Percentiles rank a stretch among this genome's conserved stretches.
Conservation (phyloP, 2,329 filamentous ascomycete genomes). For the Clarireedia monteithiana region DNA sequence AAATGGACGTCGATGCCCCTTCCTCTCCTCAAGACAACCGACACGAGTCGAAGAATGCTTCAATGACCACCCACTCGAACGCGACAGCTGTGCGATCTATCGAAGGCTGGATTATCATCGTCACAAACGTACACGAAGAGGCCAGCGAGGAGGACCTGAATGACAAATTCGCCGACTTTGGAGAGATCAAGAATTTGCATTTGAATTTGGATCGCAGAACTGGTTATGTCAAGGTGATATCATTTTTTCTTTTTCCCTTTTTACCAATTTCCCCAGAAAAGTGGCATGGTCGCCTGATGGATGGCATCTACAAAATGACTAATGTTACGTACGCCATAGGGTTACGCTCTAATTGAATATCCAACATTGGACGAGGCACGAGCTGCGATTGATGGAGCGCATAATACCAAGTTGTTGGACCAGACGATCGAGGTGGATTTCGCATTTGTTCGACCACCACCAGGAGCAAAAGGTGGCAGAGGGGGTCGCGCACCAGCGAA, state of each 20-base stretch:
- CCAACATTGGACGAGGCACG: conserved; percentile 70
- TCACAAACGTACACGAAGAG: conserved; percentile 83
- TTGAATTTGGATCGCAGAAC: conserved; percentile 75
- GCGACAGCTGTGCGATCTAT: conserved; percentile 79
- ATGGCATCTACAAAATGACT: not conserved
- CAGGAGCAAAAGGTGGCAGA: conserved; percentile 39
- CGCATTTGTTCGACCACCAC: conserved; percentile 75
- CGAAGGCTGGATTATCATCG: conserved; percentile 83
- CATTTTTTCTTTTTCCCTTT: conserved; percentile 11
- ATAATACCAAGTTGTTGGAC: conserved; percentile 70
- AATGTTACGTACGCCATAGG: conserved; percentile 38
- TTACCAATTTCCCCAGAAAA: not conserved
- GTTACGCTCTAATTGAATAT: conserved; percentile 81
- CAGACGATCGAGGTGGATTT: conserved; percentile 78
- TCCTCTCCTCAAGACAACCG: conserved; percentile 36
- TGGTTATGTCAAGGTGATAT: conserved; percentile 72
- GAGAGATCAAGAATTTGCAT: conserved; percentile 82
- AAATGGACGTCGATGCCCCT: conserved; percentile 36
- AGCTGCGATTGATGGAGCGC: conserved; percentile 74
- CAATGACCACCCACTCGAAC: conserved; percentile 65
- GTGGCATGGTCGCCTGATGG: not conserved
- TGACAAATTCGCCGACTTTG: conserved; percentile 75
- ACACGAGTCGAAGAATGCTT: conserved; percentile 48
- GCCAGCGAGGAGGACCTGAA: conserved; percentile 76
- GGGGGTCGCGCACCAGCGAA: conserved; percentile 28